Evolutionary conservation across 148 eudicot genomes (phyloP).

Genomic region (Dysphania ambrosioides): DNA sequence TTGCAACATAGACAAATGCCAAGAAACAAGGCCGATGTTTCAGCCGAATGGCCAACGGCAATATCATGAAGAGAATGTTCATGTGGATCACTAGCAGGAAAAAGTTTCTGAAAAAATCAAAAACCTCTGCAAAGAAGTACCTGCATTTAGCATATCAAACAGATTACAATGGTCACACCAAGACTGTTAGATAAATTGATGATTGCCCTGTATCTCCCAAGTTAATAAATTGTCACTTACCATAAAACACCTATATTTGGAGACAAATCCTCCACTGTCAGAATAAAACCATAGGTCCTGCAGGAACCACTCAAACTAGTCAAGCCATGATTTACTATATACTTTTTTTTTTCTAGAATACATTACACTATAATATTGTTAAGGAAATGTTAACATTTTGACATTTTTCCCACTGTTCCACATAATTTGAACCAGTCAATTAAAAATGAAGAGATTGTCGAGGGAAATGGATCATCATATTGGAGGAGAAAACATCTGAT

Average conservation of each 20-base stretch:
- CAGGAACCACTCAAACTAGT: slow-evolving; percentile 24
- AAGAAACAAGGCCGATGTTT: slow-evolving; percentile 89
- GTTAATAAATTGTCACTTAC: slow-evolving; percentile 42
- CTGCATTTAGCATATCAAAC: slow-evolving; percentile 46
- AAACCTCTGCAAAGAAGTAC: slow-evolving; percentile 99
- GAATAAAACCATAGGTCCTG: slow-evolving; percentile 92
- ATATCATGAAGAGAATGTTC: slow-evolving; percentile 87
- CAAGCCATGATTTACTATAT: slow-evolving; percentile 3
- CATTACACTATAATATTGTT: not conserved
- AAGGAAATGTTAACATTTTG: not conserved
- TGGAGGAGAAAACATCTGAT: too few species aligned
- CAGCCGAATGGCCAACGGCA: slow-evolving; percentile 87
- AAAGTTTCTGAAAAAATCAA: slow-evolving; percentile 89
- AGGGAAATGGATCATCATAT: too few species aligned
- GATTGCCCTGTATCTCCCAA: not conserved
- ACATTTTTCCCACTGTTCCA: not conserved
- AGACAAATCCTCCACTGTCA: slow-evolving; percentile 86
- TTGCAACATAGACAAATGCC: slow-evolving; percentile 81
- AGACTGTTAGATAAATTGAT: slow-evolving; percentile 2
- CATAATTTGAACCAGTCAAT: not conserved
- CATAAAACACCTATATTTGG: slow-evolving; percentile 93
- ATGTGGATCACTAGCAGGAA: slow-evolving; percentile 84
- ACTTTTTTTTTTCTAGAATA: not conserved
- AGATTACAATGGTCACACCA: slow-evolving; percentile 9
- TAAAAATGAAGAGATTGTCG: not conserved